Percentiles rank a stretch among this genome's conserved stretches.
Conservation (phyloP, 331 rosid species). For the Spiraea crenata region DNA sequence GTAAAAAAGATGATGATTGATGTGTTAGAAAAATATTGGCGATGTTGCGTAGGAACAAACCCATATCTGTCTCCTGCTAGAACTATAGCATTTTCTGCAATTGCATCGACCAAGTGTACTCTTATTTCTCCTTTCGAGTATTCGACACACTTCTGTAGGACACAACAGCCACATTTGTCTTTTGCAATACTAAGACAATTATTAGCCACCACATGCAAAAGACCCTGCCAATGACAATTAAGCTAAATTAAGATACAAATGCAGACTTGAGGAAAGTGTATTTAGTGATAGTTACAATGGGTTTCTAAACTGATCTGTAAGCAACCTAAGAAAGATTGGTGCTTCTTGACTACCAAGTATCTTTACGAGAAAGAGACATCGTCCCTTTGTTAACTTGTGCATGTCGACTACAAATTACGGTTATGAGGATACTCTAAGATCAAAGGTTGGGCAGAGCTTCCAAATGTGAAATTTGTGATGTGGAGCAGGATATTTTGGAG, state of each 20-base stretch:
- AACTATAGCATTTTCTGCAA: constrained; percentile 25
- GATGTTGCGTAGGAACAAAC: constrained; percentile 33
- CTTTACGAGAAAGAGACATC: not conserved
- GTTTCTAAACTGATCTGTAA: not conserved
- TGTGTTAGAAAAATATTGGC: constrained; percentile 4
- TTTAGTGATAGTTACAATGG: not conserved
- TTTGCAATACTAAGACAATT: constrained; percentile 41
- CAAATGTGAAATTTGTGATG: not conserved
- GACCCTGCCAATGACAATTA: constrained; percentile 37
- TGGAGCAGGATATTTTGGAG: not conserved
- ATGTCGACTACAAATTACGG: not conserved
- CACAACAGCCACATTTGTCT: constrained; percentile 60
- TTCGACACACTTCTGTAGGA: constrained; percentile 49
- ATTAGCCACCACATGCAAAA: constrained; percentile 38
- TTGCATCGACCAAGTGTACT: constrained; percentile 25
- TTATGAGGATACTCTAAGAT: not conserved
- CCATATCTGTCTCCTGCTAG: constrained; percentile 55
- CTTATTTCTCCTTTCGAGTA: constrained; percentile 38
- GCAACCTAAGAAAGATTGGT: constrained; percentile 11
- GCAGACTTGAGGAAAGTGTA: not conserved
- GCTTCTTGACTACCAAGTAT: not conserved
- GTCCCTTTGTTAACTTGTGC: not conserved
- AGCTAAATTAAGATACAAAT: constrained; percentile 7
- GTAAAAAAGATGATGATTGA: not conserved
- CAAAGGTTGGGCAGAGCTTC: not conserved